phyloP scores from a whole-genome alignment of 768 basidiomycete species.

The Kwoniella mangroviensis region DNA sequence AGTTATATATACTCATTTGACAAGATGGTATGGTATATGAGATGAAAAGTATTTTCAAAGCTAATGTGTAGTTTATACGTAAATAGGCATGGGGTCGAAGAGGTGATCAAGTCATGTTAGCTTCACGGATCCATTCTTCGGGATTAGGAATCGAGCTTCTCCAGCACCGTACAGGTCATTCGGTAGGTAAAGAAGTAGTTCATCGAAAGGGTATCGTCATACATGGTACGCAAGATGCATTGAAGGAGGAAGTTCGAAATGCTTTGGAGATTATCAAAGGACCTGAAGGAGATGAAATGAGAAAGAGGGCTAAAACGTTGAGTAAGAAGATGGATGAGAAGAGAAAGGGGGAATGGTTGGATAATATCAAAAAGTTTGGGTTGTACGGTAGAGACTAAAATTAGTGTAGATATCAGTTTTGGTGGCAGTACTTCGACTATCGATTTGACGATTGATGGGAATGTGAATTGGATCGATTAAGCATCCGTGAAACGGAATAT shows the following conservation, averaged over 20 bases:
- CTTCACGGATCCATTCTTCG: slow-evolving; percentile 3
- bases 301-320: slow-evolving; percentile 68
- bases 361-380: slow-evolving; percentile 18
- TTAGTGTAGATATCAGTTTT: not conserved
- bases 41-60: too few relatives aligned
- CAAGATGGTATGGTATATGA: too few relatives aligned
- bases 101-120: slow-evolving; percentile 21
- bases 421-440: too few relatives aligned
- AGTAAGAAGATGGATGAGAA: slow-evolving; percentile 61
- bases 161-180: slow-evolving; percentile 24
- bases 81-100: slow-evolving; percentile 15
- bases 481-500: too few relatives aligned
- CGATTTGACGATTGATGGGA: too few relatives aligned
- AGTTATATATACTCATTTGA: too few relatives aligned
- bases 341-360: slow-evolving; percentile 18
- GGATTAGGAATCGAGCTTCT: slow-evolving; percentile 29
- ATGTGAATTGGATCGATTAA: too few relatives aligned
- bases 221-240: slow-evolving; percentile 14
- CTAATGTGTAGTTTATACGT: not conserved
- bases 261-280: slow-evolving; percentile 22
- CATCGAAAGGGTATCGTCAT: slow-evolving; percentile 14
- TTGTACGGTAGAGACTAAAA: slow-evolving; percentile 10
- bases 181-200: slow-evolving; percentile 6
- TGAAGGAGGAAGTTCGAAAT: slow-evolving; percentile 10
- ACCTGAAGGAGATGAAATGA: slow-evolving; percentile 64